Base-by-base conservation (phyloP, 2,329 filamentous ascomycete species). In the Phaeosphaeria sp. region DNA sequence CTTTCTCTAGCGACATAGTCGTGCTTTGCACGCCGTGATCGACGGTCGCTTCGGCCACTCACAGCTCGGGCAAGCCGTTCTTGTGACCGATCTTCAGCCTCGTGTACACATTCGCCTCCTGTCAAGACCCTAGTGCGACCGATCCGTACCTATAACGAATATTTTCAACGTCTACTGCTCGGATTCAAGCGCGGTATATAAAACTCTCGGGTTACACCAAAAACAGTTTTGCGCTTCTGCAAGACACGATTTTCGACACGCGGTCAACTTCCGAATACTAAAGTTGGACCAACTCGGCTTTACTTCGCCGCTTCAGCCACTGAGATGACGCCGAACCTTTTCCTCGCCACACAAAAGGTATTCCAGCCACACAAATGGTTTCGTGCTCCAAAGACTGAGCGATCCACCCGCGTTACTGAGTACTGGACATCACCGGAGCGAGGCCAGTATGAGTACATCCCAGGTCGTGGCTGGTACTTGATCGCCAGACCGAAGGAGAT, bases 351-450 rank as follows among this genome's bases (percentile, higher is more conserved):
- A n/a, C 80, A 82, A 54, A 79, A 76, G 51, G 71, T 80, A 45
- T 81, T 82, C 69, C 79, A 78, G 53, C 82, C 82, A 6, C 72
- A 76, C 57, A 82, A 82, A 74, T 83, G 81, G 82, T 83, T 83
- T 63, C 61, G 62, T 51, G 74, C 78, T 20, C 71, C 73, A 40
- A 73, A 78, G 36, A 74, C 74, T 52, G 74, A 79, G 22, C 76
- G 76, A 24, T 69, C 78, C 2, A 68, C 75, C 40, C 74, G 78
- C 61, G 74, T 74, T 30, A 79, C 79, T 47, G 81, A 84, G 65
- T 79, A 82, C 63, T 83, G 82, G 71, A 78, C 39, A 68, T 67
- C n/a, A n/a, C 82, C 82, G 5, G 74, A 80, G 17, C 80, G 81
- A 5, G 82, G 82, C 43, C 78, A 75, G 39, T 84, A 84, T 70